Evolutionary conservation across 345 rosid genomes (phyloP), one percentile per base, ranked within the genome.

Genomic region (Eucalyptus coolabah): DNA sequence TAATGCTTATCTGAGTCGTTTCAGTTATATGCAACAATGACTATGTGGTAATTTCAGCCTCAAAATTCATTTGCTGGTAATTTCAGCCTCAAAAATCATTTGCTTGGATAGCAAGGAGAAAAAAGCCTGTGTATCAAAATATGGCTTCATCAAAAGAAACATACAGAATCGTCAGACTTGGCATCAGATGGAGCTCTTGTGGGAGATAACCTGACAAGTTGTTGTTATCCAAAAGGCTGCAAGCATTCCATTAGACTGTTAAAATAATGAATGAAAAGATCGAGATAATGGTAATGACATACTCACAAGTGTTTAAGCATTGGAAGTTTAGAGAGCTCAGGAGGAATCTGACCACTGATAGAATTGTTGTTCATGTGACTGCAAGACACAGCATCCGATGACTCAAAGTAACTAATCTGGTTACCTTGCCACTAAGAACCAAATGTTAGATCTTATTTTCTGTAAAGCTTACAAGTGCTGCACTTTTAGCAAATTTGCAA

Each of bases 281-380:
- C 10, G 21, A 47, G 28, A 69, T 18, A 81, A 45, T 53, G 26
- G 14, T 54, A 72, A 86, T 23, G 59, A 89, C 85, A 82, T 82
- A 95, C 98, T 97, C 93, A 98, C 99, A 98, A 92, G 96, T 98
- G 99, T 92, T 94, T 91, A 90, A 98, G 97, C 40, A 30, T 90
- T 0, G 97, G 99, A 53, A 98, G 91, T 90, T 92, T 94, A 88
- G 96, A 94, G 86, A 98, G 93, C 91, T 96, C 98, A 7, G 95
- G 94, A 2, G 99, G 99, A 89, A 98, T 96, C 93, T 93, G 96
- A 32, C 99, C 99, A 50, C 98, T 98, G 85, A 98, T 94, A 65
- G 98, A 97, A 92, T 98, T 98, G 95, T 98, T 97, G 91, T 95
- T 96, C 99, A 98, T 96, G 93, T 98, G 99, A 95, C 99, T 98